Conservation (phyloP, 306 rosid genomes). For the Pterocarpus santalinus region DNA sequence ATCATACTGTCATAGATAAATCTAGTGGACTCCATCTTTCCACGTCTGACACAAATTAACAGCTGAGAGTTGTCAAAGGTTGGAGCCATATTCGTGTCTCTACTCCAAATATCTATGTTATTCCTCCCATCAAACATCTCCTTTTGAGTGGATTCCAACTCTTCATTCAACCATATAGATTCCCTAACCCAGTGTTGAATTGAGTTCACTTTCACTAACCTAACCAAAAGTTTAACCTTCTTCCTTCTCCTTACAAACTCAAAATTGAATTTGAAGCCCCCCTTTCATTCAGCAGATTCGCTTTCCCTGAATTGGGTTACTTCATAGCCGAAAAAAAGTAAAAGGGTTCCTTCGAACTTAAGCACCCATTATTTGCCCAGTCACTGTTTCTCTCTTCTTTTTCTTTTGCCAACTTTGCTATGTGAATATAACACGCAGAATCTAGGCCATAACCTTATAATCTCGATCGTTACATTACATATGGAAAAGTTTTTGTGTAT, state of each 20-base stretch:
- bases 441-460: constrained; percentile 39
- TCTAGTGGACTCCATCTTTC: constrained; percentile 74
- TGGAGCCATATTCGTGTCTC: constrained; percentile 71
- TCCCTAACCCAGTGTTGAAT: constrained; percentile 51
- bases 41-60: constrained; percentile 73
- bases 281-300: constrained; percentile 41
- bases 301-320: constrained; percentile 49
- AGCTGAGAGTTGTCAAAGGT: constrained; percentile 66
- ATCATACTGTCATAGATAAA: constrained; percentile 35
- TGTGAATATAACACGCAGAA: constrained; percentile 37
- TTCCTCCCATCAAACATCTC: constrained; percentile 64
- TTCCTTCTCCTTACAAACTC: not conserved
- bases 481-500: constrained; percentile 32
- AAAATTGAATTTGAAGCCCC: constrained; percentile 20
- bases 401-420: constrained; percentile 39
- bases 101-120: constrained; percentile 59
- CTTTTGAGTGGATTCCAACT: constrained; percentile 98
- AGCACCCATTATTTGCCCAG: constrained; percentile 56
- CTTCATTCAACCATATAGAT: constrained; percentile 86
- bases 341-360: constrained; percentile 60
- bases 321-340: not conserved
- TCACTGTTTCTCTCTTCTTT: constrained; percentile 44
- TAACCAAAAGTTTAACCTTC: constrained; percentile 54
- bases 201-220: constrained; percentile 65
- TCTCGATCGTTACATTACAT: constrained; percentile 40